Evolutionary conservation across 208 protist species (phyloP).

Genomic region (Histomonas meleagridis): DNA sequence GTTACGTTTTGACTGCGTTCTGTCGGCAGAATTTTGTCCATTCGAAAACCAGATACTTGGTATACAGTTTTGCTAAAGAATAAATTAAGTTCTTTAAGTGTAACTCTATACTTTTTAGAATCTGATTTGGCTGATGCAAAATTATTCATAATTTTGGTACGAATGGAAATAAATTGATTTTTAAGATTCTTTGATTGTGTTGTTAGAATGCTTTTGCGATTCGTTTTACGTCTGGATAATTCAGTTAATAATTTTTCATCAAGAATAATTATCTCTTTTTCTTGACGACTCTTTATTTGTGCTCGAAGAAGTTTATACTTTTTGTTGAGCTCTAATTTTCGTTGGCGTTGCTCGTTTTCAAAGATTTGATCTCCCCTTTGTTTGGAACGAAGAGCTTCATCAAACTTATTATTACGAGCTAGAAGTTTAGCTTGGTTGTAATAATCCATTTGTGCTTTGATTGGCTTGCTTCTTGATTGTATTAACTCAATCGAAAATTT

Average conservation of each 20-base stretch:
- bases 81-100: too few relatives aligned
- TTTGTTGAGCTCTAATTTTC: not conserved
- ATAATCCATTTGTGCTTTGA: not conserved
- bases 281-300: not conserved
- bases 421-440: not conserved
- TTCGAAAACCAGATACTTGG: too few relatives aligned
- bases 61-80: too few relatives aligned
- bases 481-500: not conserved
- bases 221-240: too few relatives aligned
- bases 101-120: too few relatives aligned
- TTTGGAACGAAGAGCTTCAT: not conserved
- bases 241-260: constrained; percentile 7
- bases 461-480: not conserved
- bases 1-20: too few relatives aligned
- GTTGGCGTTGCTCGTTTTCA: not conserved
- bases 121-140: too few relatives aligned
- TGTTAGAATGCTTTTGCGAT: too few relatives aligned
- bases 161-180: too few relatives aligned
- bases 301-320: not conserved
- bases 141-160: too few relatives aligned
- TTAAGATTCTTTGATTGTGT: too few relatives aligned
- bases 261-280: not conserved
- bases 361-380: not conserved
- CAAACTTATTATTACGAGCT: not conserved
- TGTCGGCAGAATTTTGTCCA: too few relatives aligned